Evolutionary conservation across 164 flowering plant species (phyloP).

Genomic region (Nymphaea colorata): DNA sequence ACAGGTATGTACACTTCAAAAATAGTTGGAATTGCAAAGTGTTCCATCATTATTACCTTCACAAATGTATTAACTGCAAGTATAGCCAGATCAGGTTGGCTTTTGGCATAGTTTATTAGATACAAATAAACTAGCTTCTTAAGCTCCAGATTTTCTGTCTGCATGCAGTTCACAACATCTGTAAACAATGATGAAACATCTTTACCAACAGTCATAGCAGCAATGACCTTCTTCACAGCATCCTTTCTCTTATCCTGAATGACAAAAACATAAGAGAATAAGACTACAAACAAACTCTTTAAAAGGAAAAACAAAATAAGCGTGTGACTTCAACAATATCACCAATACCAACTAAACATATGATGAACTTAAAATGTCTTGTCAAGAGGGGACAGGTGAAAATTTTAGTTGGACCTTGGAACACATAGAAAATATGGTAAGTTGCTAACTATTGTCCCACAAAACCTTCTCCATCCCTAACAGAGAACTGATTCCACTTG

Average conservation of each 20-base stretch:
- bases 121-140: conserved; percentile 97
- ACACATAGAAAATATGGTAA: too few relatives aligned
- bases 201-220: conserved; percentile 99
- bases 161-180: conserved; percentile 99
- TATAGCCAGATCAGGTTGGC: conserved; percentile 98
- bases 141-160: conserved; percentile 95
- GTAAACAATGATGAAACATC: conserved; percentile 97
- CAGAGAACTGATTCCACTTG: too few relatives aligned
- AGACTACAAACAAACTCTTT: too few relatives aligned
- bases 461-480: too few relatives aligned
- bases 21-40: background rate
- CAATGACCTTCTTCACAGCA: conserved; percentile 99
- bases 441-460: too few relatives aligned
- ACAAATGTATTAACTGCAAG: conserved; percentile 99
- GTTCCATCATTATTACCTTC: conserved; percentile 35
- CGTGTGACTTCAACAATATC: too few relatives aligned
- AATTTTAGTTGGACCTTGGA: too few relatives aligned
- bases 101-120: conserved; percentile 96
- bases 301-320: background rate
- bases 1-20: background rate
- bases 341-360: too few relatives aligned
- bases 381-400: too few relatives aligned
- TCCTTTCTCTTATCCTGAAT: conserved; percentile 96
- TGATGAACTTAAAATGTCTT: too few relatives aligned
- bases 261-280: conserved; percentile 2